Evolutionary conservation across 306 rosid genomes (phyloP).

Genomic region (Trifolium pratense): DNA sequence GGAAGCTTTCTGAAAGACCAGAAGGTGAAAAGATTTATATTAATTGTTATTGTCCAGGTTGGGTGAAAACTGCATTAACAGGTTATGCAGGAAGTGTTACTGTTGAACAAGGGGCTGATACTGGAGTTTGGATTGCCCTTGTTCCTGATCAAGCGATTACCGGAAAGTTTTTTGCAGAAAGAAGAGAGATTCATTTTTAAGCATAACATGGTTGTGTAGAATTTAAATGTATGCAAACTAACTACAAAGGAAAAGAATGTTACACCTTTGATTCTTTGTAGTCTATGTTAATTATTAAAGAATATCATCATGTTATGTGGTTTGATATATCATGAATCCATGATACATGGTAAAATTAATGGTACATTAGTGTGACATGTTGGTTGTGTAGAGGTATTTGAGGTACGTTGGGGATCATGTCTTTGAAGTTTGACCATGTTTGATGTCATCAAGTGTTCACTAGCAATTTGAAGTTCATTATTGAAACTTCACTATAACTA

Average conservation of each 20-base stretch:
- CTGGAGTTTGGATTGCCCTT: slow-evolving; percentile 91
- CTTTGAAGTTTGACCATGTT: slow-evolving; percentile 2
- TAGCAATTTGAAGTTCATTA: neutral
- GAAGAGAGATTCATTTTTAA: slow-evolving; percentile 78
- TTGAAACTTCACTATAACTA: too few relatives aligned
- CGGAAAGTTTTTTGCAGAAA: slow-evolving; percentile 87
- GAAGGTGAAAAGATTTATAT: slow-evolving; percentile 79
- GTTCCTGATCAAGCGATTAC: slow-evolving; percentile 83
- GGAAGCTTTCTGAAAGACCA: slow-evolving; percentile 57
- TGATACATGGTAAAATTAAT: slow-evolving; percentile 24
- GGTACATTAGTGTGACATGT: neutral
- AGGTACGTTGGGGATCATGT: slow-evolving; percentile 2
- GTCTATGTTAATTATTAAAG: neutral
- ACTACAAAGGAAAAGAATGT: slow-evolving; percentile 8
- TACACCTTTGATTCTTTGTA: neutral
- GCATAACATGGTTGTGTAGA: neutral
- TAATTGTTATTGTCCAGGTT: slow-evolving; percentile 91
- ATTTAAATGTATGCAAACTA: neutral
- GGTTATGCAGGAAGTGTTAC: slow-evolving; percentile 79
- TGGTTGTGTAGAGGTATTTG: slow-evolving; percentile 9
- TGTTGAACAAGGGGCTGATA: slow-evolving; percentile 90
- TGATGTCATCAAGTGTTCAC: neutral
- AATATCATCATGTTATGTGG: too few relatives aligned
- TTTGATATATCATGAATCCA: neutral
- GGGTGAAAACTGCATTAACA: slow-evolving; percentile 93